Conservation (phyloP, 2,329 filamentous ascomycete genomes). For the Thermochaetoides dissita region DNA sequence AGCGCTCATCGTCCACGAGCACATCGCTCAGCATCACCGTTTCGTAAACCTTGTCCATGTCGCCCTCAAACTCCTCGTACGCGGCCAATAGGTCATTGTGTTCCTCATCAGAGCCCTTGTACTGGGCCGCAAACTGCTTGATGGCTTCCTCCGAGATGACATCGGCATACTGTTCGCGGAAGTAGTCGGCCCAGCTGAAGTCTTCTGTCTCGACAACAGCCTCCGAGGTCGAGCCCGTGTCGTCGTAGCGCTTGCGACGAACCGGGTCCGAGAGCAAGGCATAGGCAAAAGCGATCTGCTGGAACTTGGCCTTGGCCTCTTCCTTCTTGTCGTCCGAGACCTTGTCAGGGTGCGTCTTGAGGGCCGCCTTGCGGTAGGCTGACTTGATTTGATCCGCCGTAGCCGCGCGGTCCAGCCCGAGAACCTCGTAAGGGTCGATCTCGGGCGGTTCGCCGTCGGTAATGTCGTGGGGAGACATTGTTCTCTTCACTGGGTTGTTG, state of each 20-base stretch:
- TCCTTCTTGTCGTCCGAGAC: conserved; percentile 52
- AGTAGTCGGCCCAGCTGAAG: conserved; percentile 87
- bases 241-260: conserved; percentile 75
- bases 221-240: conserved; percentile 78
- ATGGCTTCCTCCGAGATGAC: conserved; percentile 64
- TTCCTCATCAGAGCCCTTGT: conserved; percentile 81
- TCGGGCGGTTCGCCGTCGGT: conserved; percentile 40
- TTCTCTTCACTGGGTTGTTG: conserved; percentile 10
- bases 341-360: conserved; percentile 86
- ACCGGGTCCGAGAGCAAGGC: conserved; percentile 74
- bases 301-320: conserved; percentile 67
- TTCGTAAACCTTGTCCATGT: conserved; percentile 66
- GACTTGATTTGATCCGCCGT: conserved; percentile 70
- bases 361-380: conserved; percentile 79
- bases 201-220: conserved; percentile 61
- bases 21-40: conserved; percentile 77
- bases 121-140: conserved; percentile 58
- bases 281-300: conserved; percentile 85
- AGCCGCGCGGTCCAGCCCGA: conserved; percentile 57
- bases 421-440: conserved; percentile 67
- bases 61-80: conserved; percentile 59
- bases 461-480: conserved; percentile 37
- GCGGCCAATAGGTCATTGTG: conserved; percentile 60
- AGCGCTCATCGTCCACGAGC: conserved; percentile 71
- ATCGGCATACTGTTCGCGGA: conserved; percentile 67